Evolutionary conservation across 345 rosid species (phyloP), one percentile per base, ranked within the genome.

Genomic region (Orychophragmus violaceus): DNA sequence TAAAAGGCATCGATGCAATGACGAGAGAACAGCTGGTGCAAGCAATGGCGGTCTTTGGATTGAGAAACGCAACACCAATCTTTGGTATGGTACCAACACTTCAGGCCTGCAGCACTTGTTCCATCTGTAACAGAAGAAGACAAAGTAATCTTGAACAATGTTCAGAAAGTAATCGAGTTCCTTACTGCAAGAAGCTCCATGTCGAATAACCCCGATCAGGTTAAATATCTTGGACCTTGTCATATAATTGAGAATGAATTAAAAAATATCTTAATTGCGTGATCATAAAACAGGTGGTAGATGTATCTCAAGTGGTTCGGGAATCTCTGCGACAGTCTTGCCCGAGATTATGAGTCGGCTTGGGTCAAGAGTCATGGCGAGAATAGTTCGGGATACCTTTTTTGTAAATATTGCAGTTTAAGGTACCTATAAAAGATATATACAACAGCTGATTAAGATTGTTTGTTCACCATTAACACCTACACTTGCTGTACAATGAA

Each of bases 1-100:
- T 93, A 21, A 93, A 90, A 80, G 94, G 96, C 49, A 87, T 93
- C 6, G 98, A 93, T 76, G 98, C 98, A 24, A 81, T 90, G 64
- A 80, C 96, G 9, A 86, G 98, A 76, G 95, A 92, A 70, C 97
- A 92, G 79, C 77, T 92, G 41, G 88, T 89, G 45, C 93, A 79
- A 76, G 51, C 86, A 37, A 76, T 85, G 86, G 89, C 86, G 5
- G 30, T 83, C 59, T 80, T 89, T 8, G 98, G 95, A 25, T 44
- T 87, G 48, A 50, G 84, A 68, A 89, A 83, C 76, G 66, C 82
- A 19, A 64, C 71, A 29, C 95, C 93, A 8, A 72, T 92, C 66
- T 92, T 92, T 49, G 83, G 94, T 70, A 86, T 89, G 95, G 88
- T 83, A 60, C 87, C 93, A 49, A 57, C 88, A n/a, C 66, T 82